Percentiles rank a stretch among this genome's conserved stretches.
These are phyloP conservation scores for Globisporangium iwayamae DNA, from an alignment of 352 stramenopile genomes.

Conservation along the genomic window DNA sequence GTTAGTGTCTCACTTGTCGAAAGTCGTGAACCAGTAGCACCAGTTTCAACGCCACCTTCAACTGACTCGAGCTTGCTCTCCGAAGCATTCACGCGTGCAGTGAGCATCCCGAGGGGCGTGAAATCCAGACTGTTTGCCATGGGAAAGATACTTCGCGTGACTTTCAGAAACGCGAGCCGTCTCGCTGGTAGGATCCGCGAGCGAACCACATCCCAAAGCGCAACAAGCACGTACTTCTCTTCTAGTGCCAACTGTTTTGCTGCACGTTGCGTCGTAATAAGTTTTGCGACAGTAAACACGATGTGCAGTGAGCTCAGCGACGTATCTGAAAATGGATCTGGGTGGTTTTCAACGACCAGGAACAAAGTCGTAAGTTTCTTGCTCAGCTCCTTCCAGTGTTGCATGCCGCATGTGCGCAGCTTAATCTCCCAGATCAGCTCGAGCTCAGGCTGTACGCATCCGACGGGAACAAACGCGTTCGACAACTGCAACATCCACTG, in stretches of 20 bases:
- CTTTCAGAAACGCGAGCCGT: slow-evolving; percentile 38
- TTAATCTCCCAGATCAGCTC: slow-evolving; percentile 36
- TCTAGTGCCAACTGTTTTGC: slow-evolving; percentile 24
- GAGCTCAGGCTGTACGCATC: slow-evolving; percentile 24
- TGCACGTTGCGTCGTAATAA: slow-evolving; percentile 7
- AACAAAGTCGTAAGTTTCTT: slow-evolving; percentile 33
- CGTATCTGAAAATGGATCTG: slow-evolving; percentile 17
- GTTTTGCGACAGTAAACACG: slow-evolving; percentile 26
- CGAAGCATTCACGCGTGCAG: background rate
- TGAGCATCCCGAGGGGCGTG: slow-evolving; percentile 19
- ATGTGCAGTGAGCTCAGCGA: slow-evolving; percentile 23
- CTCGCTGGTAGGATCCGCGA: slow-evolving; percentile 37
- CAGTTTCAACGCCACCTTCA: background rate
- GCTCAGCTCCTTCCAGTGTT: slow-evolving; percentile 42
- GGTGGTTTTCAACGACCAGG: slow-evolving; percentile 24
- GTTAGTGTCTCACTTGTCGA: background rate
- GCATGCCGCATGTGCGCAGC: slow-evolving; percentile 34
- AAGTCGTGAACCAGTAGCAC: background rate
- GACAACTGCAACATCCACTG: slow-evolving; percentile 45
- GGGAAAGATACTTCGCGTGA: slow-evolving; percentile 35
- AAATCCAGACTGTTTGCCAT: slow-evolving; percentile 37
- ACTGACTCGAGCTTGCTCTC: background rate
- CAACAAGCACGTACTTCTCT: slow-evolving; percentile 40
- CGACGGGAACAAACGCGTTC: slow-evolving; percentile 39
- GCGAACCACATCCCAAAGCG: slow-evolving; percentile 52